phyloP scores from a whole-genome alignment of 148 eudicot genomes.

The Fagopyrum homotropicum region DNA sequence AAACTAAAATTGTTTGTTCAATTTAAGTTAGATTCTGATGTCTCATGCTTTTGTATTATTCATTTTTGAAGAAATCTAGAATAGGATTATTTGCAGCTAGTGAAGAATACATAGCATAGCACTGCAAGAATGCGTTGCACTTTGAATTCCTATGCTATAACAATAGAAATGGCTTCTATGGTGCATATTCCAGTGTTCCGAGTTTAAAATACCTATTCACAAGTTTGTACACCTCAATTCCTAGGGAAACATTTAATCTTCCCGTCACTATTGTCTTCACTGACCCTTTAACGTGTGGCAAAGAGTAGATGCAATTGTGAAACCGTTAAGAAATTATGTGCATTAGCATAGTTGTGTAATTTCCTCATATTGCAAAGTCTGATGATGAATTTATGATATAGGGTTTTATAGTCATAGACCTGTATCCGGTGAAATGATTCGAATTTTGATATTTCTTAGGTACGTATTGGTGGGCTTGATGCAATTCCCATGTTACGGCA shows the following conservation, averaged over 20 bases:
- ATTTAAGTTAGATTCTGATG: background rate
- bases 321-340: background rate
- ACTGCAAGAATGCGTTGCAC: background rate
- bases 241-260: too few relatives aligned
- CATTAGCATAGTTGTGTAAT: background rate
- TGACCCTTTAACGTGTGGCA: background rate
- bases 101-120: background rate
- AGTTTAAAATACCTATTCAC: background rate
- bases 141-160: background rate
- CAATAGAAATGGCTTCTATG: too few relatives aligned
- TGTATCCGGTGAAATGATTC: too few relatives aligned
- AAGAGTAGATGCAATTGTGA: background rate
- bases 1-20: background rate
- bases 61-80: background rate
- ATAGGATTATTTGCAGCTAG: background rate
- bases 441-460: conserved; percentile 22
- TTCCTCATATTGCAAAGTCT: too few relatives aligned
- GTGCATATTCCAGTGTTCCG: background rate
- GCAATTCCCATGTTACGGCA: conserved; percentile 59
- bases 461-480: conserved; percentile 46
- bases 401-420: too few relatives aligned
- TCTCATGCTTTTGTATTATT: background rate
- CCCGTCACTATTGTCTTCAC: background rate
- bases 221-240: background rate
- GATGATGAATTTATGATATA: too few relatives aligned